Evolutionary conservation across 148 eudicot genomes (phyloP).

Genomic region (Chenopodium formosanum): DNA sequence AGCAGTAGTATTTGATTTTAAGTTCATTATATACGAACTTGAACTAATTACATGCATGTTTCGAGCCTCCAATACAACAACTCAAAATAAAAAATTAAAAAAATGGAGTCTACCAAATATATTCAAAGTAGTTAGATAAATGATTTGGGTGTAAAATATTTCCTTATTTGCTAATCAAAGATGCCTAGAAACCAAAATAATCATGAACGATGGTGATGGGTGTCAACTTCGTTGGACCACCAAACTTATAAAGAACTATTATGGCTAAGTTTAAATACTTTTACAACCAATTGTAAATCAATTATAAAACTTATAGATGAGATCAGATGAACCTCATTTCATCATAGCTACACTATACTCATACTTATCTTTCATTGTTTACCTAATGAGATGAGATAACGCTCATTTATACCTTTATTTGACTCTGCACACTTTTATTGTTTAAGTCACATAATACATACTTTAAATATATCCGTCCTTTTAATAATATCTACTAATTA

Average conservation of each 20-base stretch:
- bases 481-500: no score
- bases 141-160: background rate
- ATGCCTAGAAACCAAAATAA: background rate
- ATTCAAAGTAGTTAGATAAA: background rate
- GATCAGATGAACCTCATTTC: background rate
- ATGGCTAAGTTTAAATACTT: background rate
- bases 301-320: background rate
- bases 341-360: background rate
- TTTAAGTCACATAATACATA: no score
- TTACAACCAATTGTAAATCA: background rate
- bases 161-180: background rate
- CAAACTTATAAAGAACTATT: background rate
- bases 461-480: no score
- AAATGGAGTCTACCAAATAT: background rate
- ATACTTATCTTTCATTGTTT: background rate
- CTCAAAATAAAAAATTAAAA: no score
- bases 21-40: no score
- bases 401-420: background rate
- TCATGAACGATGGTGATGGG: constrained; percentile 8
- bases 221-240: constrained; percentile 1
- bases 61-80: no score
- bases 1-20: no score
- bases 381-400: background rate
- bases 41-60: no score
- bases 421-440: no score